phyloP scores from a whole-genome alignment of 140 eudicot genomes.

The Flaveria floridana region DNA sequence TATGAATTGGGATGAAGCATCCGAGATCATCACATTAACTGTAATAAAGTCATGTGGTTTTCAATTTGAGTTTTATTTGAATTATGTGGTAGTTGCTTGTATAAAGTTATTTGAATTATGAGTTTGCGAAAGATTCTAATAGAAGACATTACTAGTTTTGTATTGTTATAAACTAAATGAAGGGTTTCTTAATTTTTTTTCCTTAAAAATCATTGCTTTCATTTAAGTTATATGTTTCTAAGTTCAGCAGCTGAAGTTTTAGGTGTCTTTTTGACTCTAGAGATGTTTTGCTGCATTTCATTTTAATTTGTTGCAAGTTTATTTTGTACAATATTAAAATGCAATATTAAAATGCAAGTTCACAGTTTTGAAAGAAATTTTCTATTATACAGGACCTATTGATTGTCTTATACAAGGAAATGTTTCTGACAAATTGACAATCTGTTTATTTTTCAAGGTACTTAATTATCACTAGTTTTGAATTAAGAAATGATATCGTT shows the following conservation, averaged over 20 bases:
- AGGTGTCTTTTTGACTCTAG: slow-evolving; percentile 8
- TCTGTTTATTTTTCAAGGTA: neutral
- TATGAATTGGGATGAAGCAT: slow-evolving; percentile 8
- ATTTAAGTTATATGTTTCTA: neutral
- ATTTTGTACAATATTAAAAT: neutral
- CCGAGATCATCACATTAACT: neutral
- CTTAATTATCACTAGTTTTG: slow-evolving; percentile 1
- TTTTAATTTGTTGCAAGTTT: neutral
- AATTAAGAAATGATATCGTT: neutral
- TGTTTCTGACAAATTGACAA: neutral
- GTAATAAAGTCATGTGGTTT: neutral
- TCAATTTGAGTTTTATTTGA: neutral
- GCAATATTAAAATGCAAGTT: neutral
- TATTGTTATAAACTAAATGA: neutral
- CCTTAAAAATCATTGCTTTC: neutral
- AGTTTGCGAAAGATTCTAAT: neutral
- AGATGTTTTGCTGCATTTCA: neutral
- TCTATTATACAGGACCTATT: neutral
- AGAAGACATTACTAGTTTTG: neutral
- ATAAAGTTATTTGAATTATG: no score
- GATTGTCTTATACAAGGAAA: neutral
- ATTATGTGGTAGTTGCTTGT: neutral
- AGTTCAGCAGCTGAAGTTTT: neutral
- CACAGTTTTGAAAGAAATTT: neutral
- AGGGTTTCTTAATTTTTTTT: neutral